These are phyloP conservation scores for Claviceps pusilla DNA, from an alignment of 2,329 filamentous ascomycete genomes.

Conservation along the genomic window DNA sequence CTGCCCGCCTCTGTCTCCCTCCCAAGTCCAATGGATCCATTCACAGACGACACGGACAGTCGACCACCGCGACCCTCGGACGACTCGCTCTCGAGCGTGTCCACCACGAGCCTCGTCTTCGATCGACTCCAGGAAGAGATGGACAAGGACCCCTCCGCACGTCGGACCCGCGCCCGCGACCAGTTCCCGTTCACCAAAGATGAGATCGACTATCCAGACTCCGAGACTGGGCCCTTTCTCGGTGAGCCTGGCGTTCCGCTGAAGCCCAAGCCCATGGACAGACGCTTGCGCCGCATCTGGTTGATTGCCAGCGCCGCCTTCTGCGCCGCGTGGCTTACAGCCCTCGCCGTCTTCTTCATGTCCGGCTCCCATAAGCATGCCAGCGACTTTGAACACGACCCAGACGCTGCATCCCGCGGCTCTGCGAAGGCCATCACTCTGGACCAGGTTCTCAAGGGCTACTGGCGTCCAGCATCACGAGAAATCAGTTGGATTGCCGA, in stretches of 20 bases:
- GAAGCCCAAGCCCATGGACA: slow-evolving; percentile 45
- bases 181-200: slow-evolving; percentile 19
- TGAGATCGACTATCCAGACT: slow-evolving; percentile 18
- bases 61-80: slow-evolving; percentile 22
- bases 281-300: slow-evolving; percentile 45
- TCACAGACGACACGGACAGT: slow-evolving; percentile 8
- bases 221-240: slow-evolving; percentile 41
- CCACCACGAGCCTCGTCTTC: slow-evolving; percentile 69
- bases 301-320: slow-evolving; percentile 47
- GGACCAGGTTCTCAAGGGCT: slow-evolving; percentile 51
- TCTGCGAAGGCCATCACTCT: slow-evolving; percentile 59
- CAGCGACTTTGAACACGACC: slow-evolving; percentile 50
- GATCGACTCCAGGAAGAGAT: slow-evolving; percentile 53
- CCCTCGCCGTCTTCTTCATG: slow-evolving; percentile 51
- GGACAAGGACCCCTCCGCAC: slow-evolving; percentile 16
- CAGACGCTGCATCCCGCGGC: slow-evolving; percentile 47
- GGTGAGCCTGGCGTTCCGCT: slow-evolving; percentile 19
- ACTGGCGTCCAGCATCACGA: slow-evolving; percentile 49
- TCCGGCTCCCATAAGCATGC: slow-evolving; percentile 51
- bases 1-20: neutral
- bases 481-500: slow-evolving; percentile 65
- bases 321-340: slow-evolving; percentile 51
- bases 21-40: slow-evolving; percentile 3
- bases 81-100: slow-evolving; percentile 59
- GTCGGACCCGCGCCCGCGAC: slow-evolving; percentile 9